These are phyloP conservation scores for Xylariaceae sp. DNA, from an alignment of 2,329 filamentous ascomycete species.

Conservation along the genomic window DNA sequence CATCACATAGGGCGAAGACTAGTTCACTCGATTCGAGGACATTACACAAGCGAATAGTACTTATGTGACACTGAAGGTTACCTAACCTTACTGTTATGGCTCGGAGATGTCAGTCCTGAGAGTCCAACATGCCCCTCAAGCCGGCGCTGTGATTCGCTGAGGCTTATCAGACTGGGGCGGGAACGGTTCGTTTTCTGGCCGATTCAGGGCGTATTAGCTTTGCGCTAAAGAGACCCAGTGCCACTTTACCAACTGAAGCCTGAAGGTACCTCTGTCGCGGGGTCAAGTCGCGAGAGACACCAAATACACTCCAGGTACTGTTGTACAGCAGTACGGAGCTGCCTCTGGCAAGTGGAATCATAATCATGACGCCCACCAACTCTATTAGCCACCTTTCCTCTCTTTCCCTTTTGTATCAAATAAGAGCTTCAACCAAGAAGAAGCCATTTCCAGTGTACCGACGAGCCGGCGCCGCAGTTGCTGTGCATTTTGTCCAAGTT, in stretches of 20 bases:
- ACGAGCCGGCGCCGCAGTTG: too few relatives aligned
- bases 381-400: conserved; percentile 11
- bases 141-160: conserved; percentile 11
- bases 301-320: conserved; percentile 1
- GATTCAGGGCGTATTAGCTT: not conserved
- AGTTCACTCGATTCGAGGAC: too few relatives aligned
- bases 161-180: too few relatives aligned
- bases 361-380: conserved; percentile 4
- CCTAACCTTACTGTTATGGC: conserved; percentile 1
- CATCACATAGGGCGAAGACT: too few relatives aligned
- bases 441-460: too few relatives aligned
- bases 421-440: not conserved
- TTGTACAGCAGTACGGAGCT: too few relatives aligned
- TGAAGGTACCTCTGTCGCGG: conserved; percentile 1
- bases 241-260: too few relatives aligned
- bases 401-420: not conserved
- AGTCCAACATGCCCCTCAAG: conserved; percentile 9
- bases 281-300: conserved; percentile 2
- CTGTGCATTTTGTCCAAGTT: too few relatives aligned
- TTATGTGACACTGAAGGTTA: too few relatives aligned
- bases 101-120: not conserved
- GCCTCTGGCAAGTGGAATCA: too few relatives aligned
- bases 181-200: too few relatives aligned
- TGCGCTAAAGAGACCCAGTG: not conserved
- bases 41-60: too few relatives aligned